Conservation (phyloP, 1,284 basidiomycete genomes). For the Nidula niveotomentosa region DNA sequence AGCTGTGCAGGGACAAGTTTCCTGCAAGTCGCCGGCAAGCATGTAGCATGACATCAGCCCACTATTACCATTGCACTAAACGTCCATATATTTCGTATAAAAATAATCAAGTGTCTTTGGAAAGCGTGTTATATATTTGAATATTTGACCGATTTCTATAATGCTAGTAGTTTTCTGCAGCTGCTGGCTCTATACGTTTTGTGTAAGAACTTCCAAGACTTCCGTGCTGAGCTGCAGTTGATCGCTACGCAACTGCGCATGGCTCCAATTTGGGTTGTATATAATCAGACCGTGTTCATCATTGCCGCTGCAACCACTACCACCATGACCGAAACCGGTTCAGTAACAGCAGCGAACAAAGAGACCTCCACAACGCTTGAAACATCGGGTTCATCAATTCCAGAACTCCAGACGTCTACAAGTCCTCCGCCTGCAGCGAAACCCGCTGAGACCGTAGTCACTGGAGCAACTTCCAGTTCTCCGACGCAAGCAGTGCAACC, state of each 20-base stretch:
- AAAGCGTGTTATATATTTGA: too few species aligned
- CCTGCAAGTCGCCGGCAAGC: too few species aligned
- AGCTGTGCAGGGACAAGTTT: too few species aligned
- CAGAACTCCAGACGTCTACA: conserved; percentile 1
- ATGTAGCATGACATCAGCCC: too few species aligned
- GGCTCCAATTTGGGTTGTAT: not conserved
- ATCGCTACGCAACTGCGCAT: not conserved
- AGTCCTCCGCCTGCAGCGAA: conserved; percentile 2
- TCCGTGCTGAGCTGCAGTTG: not conserved
- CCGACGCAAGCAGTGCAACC: not conserved
- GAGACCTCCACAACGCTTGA: conserved; percentile 4
- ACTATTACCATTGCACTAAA: too few species aligned
- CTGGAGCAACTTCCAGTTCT: not conserved
- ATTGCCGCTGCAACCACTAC: not conserved
- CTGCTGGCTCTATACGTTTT: too few species aligned
- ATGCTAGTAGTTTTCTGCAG: too few species aligned
- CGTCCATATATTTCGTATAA: too few species aligned
- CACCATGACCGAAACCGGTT: conserved; percentile 4
- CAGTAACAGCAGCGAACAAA: conserved; percentile 1
- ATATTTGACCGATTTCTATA: too few species aligned
- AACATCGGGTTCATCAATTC: conserved; percentile 3
- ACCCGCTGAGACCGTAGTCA: conserved; percentile 1
- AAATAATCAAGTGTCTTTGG: too few species aligned
- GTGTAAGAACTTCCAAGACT: too few species aligned
- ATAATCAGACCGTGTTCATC: not conserved